phyloP scores from a whole-genome alignment of 768 basidiomycete genomes.

The Lactifluus hygrophoroides region DNA sequence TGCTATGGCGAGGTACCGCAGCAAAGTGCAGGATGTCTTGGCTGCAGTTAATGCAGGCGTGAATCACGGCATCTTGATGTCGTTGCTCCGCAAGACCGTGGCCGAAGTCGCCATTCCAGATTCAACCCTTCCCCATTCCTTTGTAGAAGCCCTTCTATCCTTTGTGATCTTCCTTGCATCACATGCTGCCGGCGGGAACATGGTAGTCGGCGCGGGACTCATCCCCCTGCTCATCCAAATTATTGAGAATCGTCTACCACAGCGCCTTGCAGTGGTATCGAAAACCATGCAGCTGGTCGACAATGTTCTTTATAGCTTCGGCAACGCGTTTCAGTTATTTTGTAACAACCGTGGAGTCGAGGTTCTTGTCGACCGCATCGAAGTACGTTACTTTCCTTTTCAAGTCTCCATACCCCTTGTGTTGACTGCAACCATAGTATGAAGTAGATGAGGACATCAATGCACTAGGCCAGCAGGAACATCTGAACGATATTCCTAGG shows the following conservation, averaged over 20 bases:
- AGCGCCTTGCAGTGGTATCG: conserved; percentile 66
- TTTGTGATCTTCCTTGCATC: conserved; percentile 85
- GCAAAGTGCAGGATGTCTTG: conserved; percentile 77
- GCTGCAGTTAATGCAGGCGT: conserved; percentile 91
- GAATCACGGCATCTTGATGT: conserved; percentile 92
- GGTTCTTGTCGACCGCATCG: conserved; percentile 76
- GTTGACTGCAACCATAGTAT: conserved; percentile 22
- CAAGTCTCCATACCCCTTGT: not conserved
- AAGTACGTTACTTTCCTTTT: conserved; percentile 42
- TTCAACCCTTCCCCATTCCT: conserved; percentile 60
- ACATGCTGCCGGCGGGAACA: conserved; percentile 77
- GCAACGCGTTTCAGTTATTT: conserved; percentile 82
- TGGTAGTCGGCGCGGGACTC: conserved; percentile 92
- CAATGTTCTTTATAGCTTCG: conserved; percentile 82
- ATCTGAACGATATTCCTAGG: conserved; percentile 35
- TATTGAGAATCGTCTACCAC: conserved; percentile 66
- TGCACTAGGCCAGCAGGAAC: conserved; percentile 46
- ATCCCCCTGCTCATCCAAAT: conserved; percentile 85
- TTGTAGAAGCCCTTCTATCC: conserved; percentile 75
- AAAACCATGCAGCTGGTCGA: conserved; percentile 91
- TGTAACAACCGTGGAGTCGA: conserved; percentile 79
- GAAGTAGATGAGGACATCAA: conserved; percentile 26
- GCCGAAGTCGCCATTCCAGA: conserved; percentile 58
- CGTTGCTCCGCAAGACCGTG: conserved; percentile 74
- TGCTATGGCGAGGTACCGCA: conserved; percentile 77